These are phyloP conservation scores for Delitschia confertaspora DNA, from an alignment of 495 filamentous ascomycete species.

Conservation along the genomic window DNA sequence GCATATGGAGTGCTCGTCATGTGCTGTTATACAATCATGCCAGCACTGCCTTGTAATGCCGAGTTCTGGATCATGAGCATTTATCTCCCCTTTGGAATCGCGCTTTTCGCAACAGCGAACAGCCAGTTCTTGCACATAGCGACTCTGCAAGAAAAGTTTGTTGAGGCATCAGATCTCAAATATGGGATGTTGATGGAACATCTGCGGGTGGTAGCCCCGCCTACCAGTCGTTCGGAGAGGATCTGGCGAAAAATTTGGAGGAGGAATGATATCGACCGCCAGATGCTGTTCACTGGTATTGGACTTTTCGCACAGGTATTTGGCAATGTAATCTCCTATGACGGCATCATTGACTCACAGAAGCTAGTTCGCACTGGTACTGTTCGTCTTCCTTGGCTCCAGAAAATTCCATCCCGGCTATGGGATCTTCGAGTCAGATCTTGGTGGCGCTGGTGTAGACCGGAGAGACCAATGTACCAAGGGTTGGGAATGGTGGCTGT, in stretches of 20 bases:
- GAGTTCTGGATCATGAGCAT: conserved; percentile 20
- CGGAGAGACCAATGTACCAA: conserved; percentile 31
- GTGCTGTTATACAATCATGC: neutral
- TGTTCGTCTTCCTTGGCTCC: conserved; percentile 52
- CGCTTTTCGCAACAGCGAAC: conserved; percentile 40
- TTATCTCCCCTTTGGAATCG: conserved; percentile 16
- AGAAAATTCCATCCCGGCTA: conserved; percentile 50
- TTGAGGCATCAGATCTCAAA: neutral
- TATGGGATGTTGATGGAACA: conserved; percentile 17
- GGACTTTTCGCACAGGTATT: conserved; percentile 47
- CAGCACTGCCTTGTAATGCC: neutral
- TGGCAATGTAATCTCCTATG: neutral
- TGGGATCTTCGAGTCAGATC: conserved; percentile 44
- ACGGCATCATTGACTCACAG: neutral
- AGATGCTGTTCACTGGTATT: conserved; percentile 40
- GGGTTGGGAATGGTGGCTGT: conserved; percentile 62
- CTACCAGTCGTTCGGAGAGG: conserved; percentile 6
- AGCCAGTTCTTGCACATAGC: conserved; percentile 57
- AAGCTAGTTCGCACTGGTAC: conserved; percentile 45
- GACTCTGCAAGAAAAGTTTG: conserved; percentile 41
- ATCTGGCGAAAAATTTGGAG: conserved; percentile 24
- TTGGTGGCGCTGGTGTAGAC: conserved; percentile 33
- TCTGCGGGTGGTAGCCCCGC: conserved; percentile 8
- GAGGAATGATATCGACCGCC: conserved; percentile 30
- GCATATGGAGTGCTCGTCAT: neutral